Evolutionary conservation across 163 green algal genomes (phyloP).

Genomic region (Smithsoniella earleae): DNA sequence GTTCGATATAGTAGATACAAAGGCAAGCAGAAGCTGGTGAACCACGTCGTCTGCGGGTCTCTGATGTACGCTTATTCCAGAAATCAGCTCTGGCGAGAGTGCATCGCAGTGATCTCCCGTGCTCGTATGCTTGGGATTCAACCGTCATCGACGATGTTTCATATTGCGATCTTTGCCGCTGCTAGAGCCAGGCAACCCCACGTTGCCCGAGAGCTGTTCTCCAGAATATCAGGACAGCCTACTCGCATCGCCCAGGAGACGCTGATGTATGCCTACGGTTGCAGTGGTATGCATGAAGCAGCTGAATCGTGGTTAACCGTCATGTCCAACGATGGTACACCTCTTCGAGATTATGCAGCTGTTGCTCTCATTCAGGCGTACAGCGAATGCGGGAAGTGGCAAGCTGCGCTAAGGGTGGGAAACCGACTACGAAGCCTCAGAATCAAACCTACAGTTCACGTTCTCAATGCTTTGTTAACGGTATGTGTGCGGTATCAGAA

Average conservation of each 20-base stretch:
- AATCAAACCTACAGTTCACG: slow-evolving; percentile 16
- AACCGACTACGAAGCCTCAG: not conserved
- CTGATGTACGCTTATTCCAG: not conserved
- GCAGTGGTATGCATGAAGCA: slow-evolving; percentile 14
- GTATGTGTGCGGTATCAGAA: slow-evolving; percentile 22
- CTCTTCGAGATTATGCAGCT: slow-evolving; percentile 12
- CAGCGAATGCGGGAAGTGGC: slow-evolving; percentile 9
- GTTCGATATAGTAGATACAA: not conserved
- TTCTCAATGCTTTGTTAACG: slow-evolving; percentile 26
- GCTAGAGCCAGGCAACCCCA: slow-evolving; percentile 8
- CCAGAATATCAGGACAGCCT: not conserved
- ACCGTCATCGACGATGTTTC: slow-evolving; percentile 1
- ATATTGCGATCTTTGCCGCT: slow-evolving; percentile 20
- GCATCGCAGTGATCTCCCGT: not conserved
- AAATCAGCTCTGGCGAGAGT: slow-evolving; percentile 10
- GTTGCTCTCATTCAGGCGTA: slow-evolving; percentile 26
- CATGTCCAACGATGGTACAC: not conserved
- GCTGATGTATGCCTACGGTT: slow-evolving; percentile 12
- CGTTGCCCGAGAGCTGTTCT: not conserved
- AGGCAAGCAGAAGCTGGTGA: no score
- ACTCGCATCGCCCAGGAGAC: slow-evolving; percentile 13
- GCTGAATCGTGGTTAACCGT: not conserved
- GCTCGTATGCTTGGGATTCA: not conserved
- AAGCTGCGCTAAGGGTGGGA: not conserved
- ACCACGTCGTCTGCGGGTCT: not conserved